A percentile compares a stretch with the other conserved stretches of the same genome.
Evolutionary conservation across 2,329 filamentous ascomycete genomes (phyloP).

Genomic region (Neopestalotiopsis sp.): DNA sequence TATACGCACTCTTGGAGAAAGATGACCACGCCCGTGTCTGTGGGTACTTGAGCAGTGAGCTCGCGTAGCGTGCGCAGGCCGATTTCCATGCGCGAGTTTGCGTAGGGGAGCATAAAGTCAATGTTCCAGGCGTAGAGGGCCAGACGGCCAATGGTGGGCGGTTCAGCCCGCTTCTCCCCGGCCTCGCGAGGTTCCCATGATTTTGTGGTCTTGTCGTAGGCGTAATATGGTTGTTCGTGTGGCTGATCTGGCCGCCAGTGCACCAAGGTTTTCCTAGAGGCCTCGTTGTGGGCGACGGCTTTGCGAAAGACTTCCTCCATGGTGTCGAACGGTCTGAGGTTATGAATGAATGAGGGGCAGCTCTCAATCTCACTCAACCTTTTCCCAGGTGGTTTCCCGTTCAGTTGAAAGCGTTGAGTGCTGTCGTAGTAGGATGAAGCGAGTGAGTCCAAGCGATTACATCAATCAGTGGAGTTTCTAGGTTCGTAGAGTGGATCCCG

Average conservation of each 20-base stretch:
- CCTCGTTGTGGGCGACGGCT: constrained; percentile 26
- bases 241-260: constrained; percentile 34
- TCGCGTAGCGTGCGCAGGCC: constrained; percentile 32
- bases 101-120: constrained; percentile 38
- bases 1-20: constrained; percentile 57
- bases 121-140: constrained; percentile 39
- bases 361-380: background rate
- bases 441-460: too few relatives aligned
- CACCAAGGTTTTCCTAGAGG: constrained; percentile 24
- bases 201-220: constrained; percentile 25
- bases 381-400: too few relatives aligned
- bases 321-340: background rate
- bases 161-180: background rate
- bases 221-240: constrained; percentile 31
- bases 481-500: too few relatives aligned
- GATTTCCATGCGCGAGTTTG: constrained; percentile 31
- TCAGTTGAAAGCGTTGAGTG: too few relatives aligned
- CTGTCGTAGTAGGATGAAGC: too few relatives aligned
- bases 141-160: constrained; percentile 25
- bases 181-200: constrained; percentile 25
- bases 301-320: constrained; percentile 33
- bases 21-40: constrained; percentile 43
- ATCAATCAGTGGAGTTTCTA: too few relatives aligned
- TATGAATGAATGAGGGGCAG: background rate
- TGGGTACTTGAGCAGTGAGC: constrained; percentile 18